Conservation (phyloP, 176 grass and related monocot genomes). For the Eragrostis nindensis region DNA sequence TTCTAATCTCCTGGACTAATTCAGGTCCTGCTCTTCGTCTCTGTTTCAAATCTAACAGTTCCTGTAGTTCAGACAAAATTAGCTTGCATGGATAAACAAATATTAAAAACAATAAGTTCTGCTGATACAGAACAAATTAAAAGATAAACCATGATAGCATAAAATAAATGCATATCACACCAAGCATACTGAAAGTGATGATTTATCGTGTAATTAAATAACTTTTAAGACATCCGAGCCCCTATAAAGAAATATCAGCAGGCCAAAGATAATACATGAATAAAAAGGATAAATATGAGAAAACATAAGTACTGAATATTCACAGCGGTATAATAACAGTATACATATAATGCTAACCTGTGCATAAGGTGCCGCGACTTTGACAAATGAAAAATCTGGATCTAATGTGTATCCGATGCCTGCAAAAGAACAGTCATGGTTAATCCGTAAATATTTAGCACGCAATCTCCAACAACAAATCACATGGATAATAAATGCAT, state of each 20-base stretch:
- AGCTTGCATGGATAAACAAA: slow-evolving; percentile 37
- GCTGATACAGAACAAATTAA: background rate
- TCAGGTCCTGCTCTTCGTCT: slow-evolving; percentile 55
- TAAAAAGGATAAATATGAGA: background rate
- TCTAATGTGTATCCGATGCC: slow-evolving; percentile 92
- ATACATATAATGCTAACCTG: slow-evolving; percentile 57
- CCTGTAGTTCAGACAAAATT: slow-evolving; percentile 55
- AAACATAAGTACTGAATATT: slow-evolving; percentile 8
- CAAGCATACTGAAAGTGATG: slow-evolving; percentile 9
- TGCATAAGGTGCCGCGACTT: slow-evolving; percentile 88
- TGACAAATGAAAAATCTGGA: slow-evolving; percentile 95
- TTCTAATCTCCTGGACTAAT: slow-evolving; percentile 82
- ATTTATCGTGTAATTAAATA: slow-evolving; percentile 19
- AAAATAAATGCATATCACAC: slow-evolving; percentile 12
- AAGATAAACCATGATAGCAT: slow-evolving; percentile 20
- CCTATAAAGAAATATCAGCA: slow-evolving; percentile 3
- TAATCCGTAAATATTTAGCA: slow-evolving; percentile 4
- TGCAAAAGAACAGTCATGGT: slow-evolving; percentile 41
- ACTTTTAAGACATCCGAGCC: background rate
- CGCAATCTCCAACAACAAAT: background rate
- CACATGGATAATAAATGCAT: slow-evolving; percentile 23
- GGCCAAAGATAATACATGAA: slow-evolving; percentile 12
- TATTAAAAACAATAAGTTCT: slow-evolving; percentile 18
- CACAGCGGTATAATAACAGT: background rate
- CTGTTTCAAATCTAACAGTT: slow-evolving; percentile 80